These are phyloP conservation scores for Cyclostephanos invisitatus DNA, from an alignment of 108 stramenopile species.

Conservation along the genomic window DNA sequence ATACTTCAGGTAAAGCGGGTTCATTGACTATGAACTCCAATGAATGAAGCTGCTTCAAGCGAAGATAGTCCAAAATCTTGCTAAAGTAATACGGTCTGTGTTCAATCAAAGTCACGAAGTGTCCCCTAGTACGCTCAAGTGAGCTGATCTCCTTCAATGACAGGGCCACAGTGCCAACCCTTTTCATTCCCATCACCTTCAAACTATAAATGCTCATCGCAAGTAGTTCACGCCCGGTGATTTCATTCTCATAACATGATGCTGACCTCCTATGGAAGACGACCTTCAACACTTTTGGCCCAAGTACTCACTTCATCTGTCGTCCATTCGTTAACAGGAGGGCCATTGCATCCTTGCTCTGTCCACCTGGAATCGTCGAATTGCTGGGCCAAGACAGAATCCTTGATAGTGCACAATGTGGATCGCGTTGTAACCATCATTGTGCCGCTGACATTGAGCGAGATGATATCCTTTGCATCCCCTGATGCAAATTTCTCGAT, in stretches of 20 bases:
- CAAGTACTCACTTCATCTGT: constrained; percentile 23
- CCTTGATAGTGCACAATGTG: constrained; percentile 26
- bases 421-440: constrained; percentile 31
- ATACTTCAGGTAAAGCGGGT: constrained; percentile 19
- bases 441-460: constrained; percentile 49
- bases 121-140: constrained; percentile 12
- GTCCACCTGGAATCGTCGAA: constrained; percentile 21
- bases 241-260: constrained; percentile 26
- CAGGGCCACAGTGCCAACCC: constrained; percentile 27
- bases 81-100: constrained; percentile 48
- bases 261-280: constrained; percentile 24
- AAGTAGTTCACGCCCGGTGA: constrained; percentile 29
- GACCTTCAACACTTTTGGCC: constrained; percentile 18
- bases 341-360: constrained; percentile 15
- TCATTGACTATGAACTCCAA: constrained; percentile 8
- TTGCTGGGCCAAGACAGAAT: constrained; percentile 25
- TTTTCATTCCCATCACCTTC: constrained; percentile 27
- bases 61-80: constrained; percentile 43
- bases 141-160: constrained; percentile 30
- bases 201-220: constrained; percentile 33
- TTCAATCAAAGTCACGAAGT: constrained; percentile 38
- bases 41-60: constrained; percentile 8
- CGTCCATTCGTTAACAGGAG: constrained; percentile 21
- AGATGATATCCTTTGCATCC: constrained; percentile 19
- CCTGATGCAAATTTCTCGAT: constrained; percentile 20